Percentiles rank a stretch among this genome's conserved stretches.
These are phyloP conservation scores for Gypsophila paniculata DNA, from an alignment of 179 eudicot genomes.

Conservation along the genomic window DNA sequence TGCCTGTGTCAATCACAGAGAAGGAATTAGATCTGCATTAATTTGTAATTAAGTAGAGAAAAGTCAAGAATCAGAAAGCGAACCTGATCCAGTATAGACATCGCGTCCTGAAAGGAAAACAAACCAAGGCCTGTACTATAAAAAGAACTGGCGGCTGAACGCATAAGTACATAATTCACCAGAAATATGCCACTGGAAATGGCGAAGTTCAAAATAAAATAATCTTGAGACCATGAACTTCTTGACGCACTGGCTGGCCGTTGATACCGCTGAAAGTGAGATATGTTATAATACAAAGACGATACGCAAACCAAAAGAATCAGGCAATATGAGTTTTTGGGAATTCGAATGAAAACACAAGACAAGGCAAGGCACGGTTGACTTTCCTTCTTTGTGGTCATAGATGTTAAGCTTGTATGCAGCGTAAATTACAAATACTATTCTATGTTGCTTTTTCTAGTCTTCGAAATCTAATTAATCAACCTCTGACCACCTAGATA, in stretches of 20 bases:
- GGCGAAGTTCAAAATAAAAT: slow-evolving; percentile 54
- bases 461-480: neutral
- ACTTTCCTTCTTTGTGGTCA: slow-evolving; percentile 7
- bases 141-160: slow-evolving; percentile 69
- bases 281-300: slow-evolving; percentile 2
- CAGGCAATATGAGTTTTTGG: neutral
- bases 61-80: slow-evolving; percentile 15
- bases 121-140: slow-evolving; percentile 59
- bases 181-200: slow-evolving; percentile 75
- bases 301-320: neutral
- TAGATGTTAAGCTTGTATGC: neutral
- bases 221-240: slow-evolving; percentile 56
- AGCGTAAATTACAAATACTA: neutral
- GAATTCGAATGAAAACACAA: neutral
- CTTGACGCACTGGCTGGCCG: slow-evolving; percentile 38
- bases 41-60: neutral
- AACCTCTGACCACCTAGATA: neutral
- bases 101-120: slow-evolving; percentile 75
- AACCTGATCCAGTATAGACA: slow-evolving; percentile 84
- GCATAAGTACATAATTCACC: slow-evolving; percentile 70
- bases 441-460: neutral
- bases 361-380: neutral
- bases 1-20: slow-evolving; percentile 45
- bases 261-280: slow-evolving; percentile 55
- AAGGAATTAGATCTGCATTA: slow-evolving; percentile 3